Percentiles rank a stretch among this genome's conserved stretches.
These are phyloP conservation scores for Coprinellus micaceus DNA, from an alignment of 768 basidiomycete genomes.

Conservation along the genomic window DNA sequence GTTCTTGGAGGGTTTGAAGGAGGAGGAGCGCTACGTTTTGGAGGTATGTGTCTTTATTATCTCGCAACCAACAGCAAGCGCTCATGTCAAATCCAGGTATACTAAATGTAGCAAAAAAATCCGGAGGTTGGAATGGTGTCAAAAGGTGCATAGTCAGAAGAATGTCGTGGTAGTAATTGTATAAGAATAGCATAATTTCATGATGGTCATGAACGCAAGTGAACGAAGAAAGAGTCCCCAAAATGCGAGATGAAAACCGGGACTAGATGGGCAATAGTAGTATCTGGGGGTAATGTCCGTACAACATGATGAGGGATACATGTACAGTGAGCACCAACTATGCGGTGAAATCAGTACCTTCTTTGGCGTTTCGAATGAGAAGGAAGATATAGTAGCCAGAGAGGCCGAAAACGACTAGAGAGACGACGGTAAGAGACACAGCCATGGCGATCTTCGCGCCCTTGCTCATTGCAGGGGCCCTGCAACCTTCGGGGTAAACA, in stretches of 20 bases:
- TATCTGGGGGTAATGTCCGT: no score
- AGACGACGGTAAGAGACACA: constrained; percentile 58
- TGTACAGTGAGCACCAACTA: not conserved
- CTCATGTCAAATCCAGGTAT: constrained; percentile 7
- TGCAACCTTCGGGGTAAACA: constrained; percentile 55
- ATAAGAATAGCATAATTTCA: not conserved
- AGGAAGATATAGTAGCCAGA: constrained; percentile 36
- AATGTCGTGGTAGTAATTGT: no score
- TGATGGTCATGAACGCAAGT: not conserved
- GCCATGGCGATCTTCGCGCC: constrained; percentile 69
- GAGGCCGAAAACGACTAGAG: constrained; percentile 51
- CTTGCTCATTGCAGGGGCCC: constrained; percentile 49
- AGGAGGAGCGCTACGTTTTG: constrained; percentile 95
- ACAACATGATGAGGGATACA: no score
- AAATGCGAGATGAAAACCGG: not conserved
- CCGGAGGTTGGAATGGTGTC: not conserved
- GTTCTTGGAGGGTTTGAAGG: constrained; percentile 87
- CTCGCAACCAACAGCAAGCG: not conserved
- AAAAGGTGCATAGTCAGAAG: not conserved
- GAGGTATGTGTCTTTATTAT: constrained; percentile 55
- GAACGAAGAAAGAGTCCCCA: not conserved
- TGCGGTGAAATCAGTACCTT: not conserved
- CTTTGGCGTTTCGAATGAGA: constrained; percentile 16
- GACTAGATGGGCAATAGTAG: not conserved
- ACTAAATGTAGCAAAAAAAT: constrained; percentile 1